These are phyloP conservation scores for Rhodotorula mucilaginosa DNA, from an alignment of 1,284 basidiomycete species.

Conservation along the genomic window DNA sequence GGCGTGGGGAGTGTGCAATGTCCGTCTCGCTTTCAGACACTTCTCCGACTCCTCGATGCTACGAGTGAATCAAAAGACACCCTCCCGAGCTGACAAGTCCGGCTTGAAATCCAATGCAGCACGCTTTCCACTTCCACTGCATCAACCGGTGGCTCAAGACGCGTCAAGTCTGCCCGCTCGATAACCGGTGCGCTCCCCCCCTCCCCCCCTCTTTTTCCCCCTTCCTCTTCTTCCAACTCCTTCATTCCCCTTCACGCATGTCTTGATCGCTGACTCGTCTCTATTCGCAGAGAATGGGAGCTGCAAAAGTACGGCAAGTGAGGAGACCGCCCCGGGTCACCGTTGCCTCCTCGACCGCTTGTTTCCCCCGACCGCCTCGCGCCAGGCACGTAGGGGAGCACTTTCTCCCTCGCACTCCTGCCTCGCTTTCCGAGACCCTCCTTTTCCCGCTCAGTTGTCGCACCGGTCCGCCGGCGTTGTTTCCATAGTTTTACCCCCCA, in stretches of 20 bases:
- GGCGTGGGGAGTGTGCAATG: conserved; percentile 99
- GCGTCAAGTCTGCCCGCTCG: conserved; percentile 94
- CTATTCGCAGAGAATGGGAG: conserved; percentile 69
- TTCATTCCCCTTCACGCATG: neutral
- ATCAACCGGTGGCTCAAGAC: conserved; percentile 99
- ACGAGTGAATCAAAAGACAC: too few relatives aligned
- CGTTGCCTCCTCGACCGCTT: conserved; percentile 49
- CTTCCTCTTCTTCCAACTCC: neutral
- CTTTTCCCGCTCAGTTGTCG: neutral
- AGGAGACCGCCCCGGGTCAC: conserved; percentile 44
- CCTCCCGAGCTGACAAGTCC: too few relatives aligned
- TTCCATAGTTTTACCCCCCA: neutral
- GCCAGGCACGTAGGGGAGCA: neutral
- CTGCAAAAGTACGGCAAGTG: conserved; percentile 71
- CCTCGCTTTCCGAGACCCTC: too few relatives aligned
- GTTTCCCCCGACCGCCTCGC: conserved; percentile 44
- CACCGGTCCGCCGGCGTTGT: neutral
- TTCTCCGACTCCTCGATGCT: too few relatives aligned
- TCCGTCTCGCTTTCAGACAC: conserved; percentile 53
- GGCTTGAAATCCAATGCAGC: conserved; percentile 56
- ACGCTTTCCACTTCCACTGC: conserved; percentile 99
- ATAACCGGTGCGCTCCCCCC: conserved; percentile 63
- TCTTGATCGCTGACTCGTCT: too few relatives aligned
- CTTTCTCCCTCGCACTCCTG: too few relatives aligned
- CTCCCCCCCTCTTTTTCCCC: neutral